Evolutionary conservation across 441 rosid species (phyloP), one percentile per base, ranked within the genome.

Genomic region (Gossypium schwendimanii): DNA sequence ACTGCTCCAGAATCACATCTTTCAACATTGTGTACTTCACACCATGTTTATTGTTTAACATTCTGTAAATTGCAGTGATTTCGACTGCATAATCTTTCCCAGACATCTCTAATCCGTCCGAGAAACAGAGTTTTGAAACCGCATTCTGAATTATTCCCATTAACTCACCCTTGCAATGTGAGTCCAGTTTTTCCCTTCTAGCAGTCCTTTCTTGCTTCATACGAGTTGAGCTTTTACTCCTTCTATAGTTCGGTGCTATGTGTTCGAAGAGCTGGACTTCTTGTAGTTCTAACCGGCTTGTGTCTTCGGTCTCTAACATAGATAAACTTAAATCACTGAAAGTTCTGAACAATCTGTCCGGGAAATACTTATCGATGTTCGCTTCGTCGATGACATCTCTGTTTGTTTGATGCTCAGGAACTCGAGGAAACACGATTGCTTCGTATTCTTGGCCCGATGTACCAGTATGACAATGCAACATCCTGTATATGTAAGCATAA

Each of bases 1-100:
- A 84, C 73, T 88, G 97, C 62, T 94, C 94, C 14, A 92, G 78
- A 58, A 94, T 84, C 69, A 87, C 86, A 74, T 91, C 92, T 78
- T 88, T 91, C 53, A 92, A 75, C 79, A 90, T 82, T n/a, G 74
- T 64, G 54, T 87, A 88, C 53, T 89, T 92, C 63, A 80, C 74
- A 66, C 93, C 97, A 24, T 76, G 75, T 78, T 83, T 89, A 11
- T 73, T 60, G 74, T 83, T 85, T 70, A 94, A 76, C 86, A 91
- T 87, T 76, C 89, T 81, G 60, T 87, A 94, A 18, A 88, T 82
- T 63, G 88, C 77, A 57, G 88, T 84, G 36, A 92, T 87, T 82
- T 94, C 90, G 1, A 86, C 62, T 3, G 87, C 85, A 71, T 87
- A 89, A 31, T 89, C 89, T 74, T 94, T 87, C 55, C 84, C 89